Base-by-base conservation (phyloP, 129 eudicot species). In the Tagetes erecta region DNA sequence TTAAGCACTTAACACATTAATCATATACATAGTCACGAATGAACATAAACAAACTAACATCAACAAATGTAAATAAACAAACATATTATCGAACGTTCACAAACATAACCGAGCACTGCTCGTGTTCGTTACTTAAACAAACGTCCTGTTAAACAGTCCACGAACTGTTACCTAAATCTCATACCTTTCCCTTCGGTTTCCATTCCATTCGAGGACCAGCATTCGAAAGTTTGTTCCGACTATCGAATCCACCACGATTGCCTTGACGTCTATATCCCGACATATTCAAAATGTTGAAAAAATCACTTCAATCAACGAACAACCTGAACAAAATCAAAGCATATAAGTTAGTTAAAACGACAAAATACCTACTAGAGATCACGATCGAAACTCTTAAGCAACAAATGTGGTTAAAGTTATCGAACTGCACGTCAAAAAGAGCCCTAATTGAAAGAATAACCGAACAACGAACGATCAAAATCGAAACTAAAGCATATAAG, bases 391-490 rank as follows among this genome's bases (percentile, higher is more conserved):
- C 1, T 12, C 8, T 36, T 11, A 36, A 4, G 42, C 27, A 36
- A 38, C 45, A 62, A 12, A 11, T 62, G 45, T 11, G 39, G 67
- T 57, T 38, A 35, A 5, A 30, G 30, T 41, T 27, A 3, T 37
- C 38, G 30, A 69, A 87, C 89, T 47, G 52, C n/a, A 2, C 52
- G 11, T 47, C n/a, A 47, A 47, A n/a, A 47, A 47, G 52, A 47
- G 11, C 52, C 52, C 14, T 47, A 47, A 47, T 20, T 20, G 27
- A 20, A 20, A 20, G 27, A 20, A 20, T 20, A 20, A 20, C 27
- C 27, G 27, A 20, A 20, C 27, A 20, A 20, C 27, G 27, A 20
- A 20, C 27, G 27, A 20, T 20, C 27, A 20, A 20, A 20, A 20
- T 20, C 27, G 27, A 20, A 20, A 20, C 27, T 20, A 59, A 59